Base-by-base conservation (phyloP, 2,329 filamentous ascomycete genomes). In the Graphilbum ipis-grandicollis region DNA sequence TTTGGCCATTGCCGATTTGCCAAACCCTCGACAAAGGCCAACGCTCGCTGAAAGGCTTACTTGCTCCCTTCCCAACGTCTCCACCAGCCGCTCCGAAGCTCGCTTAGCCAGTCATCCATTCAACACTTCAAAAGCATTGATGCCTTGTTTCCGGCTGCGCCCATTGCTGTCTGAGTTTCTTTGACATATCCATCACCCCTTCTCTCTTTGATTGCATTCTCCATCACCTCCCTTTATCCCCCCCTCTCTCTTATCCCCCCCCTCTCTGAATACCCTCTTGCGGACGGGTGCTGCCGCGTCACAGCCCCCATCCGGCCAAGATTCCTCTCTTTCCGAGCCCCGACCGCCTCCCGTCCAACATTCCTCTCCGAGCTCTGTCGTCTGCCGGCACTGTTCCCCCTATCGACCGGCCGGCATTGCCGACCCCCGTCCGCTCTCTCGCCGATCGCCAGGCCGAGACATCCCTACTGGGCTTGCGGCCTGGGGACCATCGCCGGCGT, bases 291-390 rank as follows among this genome's bases (percentile, higher is more conserved):
- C 76, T 81, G 76, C 75, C 75, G 71, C 68, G 59, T 58, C 60
- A 69, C 79, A 86, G 82, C 80, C 77, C 46, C 75, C 67, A 68
- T 58, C 56, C 66, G 65, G 70, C 68, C 84, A 94, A 74, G 61
- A 94, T 94, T 93, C 71, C 81, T 74, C 39, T 42, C 17, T 67
- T 75, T 54, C 63, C 69, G 69, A 68, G 60, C 47, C 66, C 59
- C 50, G 68, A 67, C 58, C 75, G 76, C 62, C 75, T 81, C 47
- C 70, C 71, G 56, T 82, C 81, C 60, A 83, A 81, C 62, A 93
- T 94, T 56, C 86, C 86, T 51, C 71, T 94, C 52, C 80, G 81
- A 58, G 79, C 77, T 50, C 66, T 94, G 50, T 33, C 42, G 5
- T 39, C 35, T 28, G 37, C 40, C 13, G 33, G 31, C 7, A n/a